Percentiles rank a stretch among this genome's conserved stretches.
phyloP scores from a whole-genome alignment of 306 rosid species.

The Quercus mongolica region DNA sequence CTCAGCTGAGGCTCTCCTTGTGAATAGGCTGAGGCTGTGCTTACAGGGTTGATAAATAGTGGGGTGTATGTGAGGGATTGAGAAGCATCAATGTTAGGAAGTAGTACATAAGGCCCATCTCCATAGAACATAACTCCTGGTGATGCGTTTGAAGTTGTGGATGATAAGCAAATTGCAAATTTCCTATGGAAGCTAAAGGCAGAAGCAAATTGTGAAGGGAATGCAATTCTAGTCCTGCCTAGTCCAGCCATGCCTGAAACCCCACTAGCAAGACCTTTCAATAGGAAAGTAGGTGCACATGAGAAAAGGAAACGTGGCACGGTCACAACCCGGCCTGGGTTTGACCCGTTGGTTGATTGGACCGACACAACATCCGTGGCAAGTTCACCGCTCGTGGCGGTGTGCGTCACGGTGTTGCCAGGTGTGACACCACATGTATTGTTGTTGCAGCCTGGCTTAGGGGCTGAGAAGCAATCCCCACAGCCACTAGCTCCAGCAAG shows the following conservation, averaged over 20 bases:
- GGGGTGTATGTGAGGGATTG: slow-evolving; percentile 37
- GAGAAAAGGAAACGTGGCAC: slow-evolving; percentile 42
- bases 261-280: slow-evolving; percentile 41
- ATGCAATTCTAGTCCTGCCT: slow-evolving; percentile 41
- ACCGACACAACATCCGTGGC: slow-evolving; percentile 37
- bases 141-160: slow-evolving; percentile 16
- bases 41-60: slow-evolving; percentile 42
- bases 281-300: slow-evolving; percentile 42
- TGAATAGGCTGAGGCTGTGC: slow-evolving; percentile 47
- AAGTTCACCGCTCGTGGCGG: slow-evolving; percentile 51
- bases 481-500: slow-evolving; percentile 41
- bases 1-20: slow-evolving; percentile 45
- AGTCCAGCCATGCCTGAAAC: slow-evolving; percentile 64
- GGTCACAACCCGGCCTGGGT: slow-evolving; percentile 34
- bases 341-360: slow-evolving; percentile 51
- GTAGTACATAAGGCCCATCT: slow-evolving; percentile 48
- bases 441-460: slow-evolving; percentile 64
- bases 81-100: slow-evolving; percentile 36
- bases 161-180: slow-evolving; percentile 48
- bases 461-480: slow-evolving; percentile 51
- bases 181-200: slow-evolving; percentile 55
- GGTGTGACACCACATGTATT: slow-evolving; percentile 39
- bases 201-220: slow-evolving; percentile 49
- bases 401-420: slow-evolving; percentile 46
- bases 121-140: slow-evolving; percentile 48